Evolutionary conservation across 495 filamentous ascomycete genomes (phyloP).

Genomic region (Penicillium canariense): DNA sequence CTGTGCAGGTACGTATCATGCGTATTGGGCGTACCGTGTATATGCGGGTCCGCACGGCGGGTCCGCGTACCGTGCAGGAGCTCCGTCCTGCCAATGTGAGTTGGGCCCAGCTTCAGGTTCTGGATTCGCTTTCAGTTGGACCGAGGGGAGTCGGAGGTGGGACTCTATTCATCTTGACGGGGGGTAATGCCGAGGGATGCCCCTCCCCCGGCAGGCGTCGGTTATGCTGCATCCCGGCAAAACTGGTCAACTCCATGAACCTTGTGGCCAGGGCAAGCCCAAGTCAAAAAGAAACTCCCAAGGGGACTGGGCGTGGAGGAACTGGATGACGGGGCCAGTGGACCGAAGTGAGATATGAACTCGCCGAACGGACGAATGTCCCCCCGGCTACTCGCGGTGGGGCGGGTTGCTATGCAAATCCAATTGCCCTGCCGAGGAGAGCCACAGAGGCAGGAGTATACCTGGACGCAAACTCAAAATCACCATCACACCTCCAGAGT

Average conservation of each 20-base stretch:
- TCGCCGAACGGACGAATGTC: constrained; percentile 19
- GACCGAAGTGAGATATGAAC: constrained; percentile 17
- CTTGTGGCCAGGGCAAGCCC: background rate
- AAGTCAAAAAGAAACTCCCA: constrained; percentile 2
- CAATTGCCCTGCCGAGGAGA: no score
- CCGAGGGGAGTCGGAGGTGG: no score
- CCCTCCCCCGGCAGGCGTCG: background rate
- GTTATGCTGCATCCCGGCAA: background rate
- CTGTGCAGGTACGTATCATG: no score
- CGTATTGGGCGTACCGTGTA: no score
- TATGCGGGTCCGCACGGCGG: constrained; percentile 1
- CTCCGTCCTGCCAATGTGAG: background rate
- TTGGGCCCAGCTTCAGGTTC: background rate
- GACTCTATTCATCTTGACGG: no score
- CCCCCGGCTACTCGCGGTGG: constrained; percentile 42
- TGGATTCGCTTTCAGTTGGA: background rate
- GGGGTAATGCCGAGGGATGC: no score
- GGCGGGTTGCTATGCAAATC: background rate
- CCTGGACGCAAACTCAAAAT: no score
- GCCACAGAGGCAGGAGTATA: background rate
- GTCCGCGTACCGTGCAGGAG: background rate
- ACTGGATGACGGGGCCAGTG: constrained; percentile 7
- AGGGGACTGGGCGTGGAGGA: background rate
- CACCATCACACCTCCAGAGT: no score
- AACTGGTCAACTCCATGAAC: background rate